A percentile compares a stretch with the other conserved stretches of the same genome.
Evolutionary conservation across 805 yeast genomes (phyloP).

Genomic region (Saccharomyces kudriavzevii): DNA sequence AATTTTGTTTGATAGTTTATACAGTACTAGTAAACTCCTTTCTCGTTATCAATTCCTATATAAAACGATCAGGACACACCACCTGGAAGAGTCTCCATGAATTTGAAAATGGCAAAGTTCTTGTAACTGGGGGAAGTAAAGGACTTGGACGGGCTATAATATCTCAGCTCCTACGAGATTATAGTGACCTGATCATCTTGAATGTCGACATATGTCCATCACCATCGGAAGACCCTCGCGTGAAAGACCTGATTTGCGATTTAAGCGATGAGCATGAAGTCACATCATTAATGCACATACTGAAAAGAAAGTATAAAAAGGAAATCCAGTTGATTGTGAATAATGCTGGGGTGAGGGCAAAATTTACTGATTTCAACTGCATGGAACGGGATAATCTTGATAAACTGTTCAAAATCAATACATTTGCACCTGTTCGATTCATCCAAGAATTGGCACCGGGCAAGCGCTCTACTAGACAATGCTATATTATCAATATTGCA

Average conservation of each 20-base stretch:
- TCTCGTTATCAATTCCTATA: neutral
- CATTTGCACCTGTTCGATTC: constrained; percentile 56
- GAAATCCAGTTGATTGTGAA: constrained; percentile 60
- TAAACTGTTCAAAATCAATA: constrained; percentile 52
- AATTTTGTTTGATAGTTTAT: constrained; percentile 1
- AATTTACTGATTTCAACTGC: constrained; percentile 42
- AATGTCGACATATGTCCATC: constrained; percentile 18
- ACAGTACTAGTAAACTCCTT: constrained; percentile 7
- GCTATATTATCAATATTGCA: constrained; percentile 70
- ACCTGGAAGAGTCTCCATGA: constrained; percentile 6
- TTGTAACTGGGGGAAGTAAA: constrained; percentile 35
- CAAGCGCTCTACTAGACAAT: constrained; percentile 45
- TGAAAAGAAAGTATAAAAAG: constrained; percentile 39
- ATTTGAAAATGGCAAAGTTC: constrained; percentile 7
- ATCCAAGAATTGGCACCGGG: constrained; percentile 56
- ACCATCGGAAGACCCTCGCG: neutral
- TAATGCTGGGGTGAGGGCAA: constrained; percentile 72
- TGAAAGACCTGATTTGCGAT: neutral
- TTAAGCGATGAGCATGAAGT: neutral
- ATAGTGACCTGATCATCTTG: constrained; percentile 20
- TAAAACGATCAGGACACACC: neutral
- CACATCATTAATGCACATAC: constrained; percentile 8
- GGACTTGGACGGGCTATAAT: constrained; percentile 32
- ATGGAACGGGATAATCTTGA: constrained; percentile 47
- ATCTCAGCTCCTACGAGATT: constrained; percentile 11